Evolutionary conservation across 2,329 filamentous ascomycete genomes (phyloP), one percentile per base, ranked within the genome.

Genomic region (Didymella segeticola): DNA sequence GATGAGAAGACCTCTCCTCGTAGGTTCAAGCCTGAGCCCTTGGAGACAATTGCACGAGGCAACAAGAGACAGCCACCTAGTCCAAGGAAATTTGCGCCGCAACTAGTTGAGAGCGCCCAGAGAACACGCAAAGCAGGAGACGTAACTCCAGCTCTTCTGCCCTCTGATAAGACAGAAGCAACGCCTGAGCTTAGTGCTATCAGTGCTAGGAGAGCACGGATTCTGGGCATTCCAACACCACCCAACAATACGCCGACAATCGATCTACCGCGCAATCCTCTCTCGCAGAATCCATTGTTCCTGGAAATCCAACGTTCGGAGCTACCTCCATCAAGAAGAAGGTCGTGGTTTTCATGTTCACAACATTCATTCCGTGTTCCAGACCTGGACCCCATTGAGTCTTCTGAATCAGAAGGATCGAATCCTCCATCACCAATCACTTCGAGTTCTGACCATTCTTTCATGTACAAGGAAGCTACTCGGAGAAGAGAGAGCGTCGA

Each of bases 41-140:
- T 71, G 20, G 67, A 69, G 52, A 69, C 66, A 7, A 64, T 63
- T 6, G 51, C 61, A 30, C 61, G 53, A 36, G 64, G 47, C 46
- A 71, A 63, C 53, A 58, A 64, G 12, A 52, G 46, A 33, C 53
- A 68, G 49, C 68, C 56, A 33, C 49, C 69, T 10, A 57, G 69
- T 4, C 46, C 53, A 23, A 78, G 80, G 34, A 82, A 75, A 55
- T 96, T 96, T 72, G 83, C 87, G 25, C 91, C 91, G 11, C 88
- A 93, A 66, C 79, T 96, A 49, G 87, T 96, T 57, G 91, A 93
- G 74, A 93, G 90, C 2, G 89, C 89, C 4, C 85, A 86, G 64
- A 83, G 91, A 47, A 86, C 86, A 27, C 85, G 89, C 58, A 86
- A 86, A 66, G 83, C 83, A 14, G 86, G 86, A 17, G 88, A 91